phyloP scores from a whole-genome alignment of 1,284 basidiomycete species.

The Moesziomyces parantarcticus region DNA sequence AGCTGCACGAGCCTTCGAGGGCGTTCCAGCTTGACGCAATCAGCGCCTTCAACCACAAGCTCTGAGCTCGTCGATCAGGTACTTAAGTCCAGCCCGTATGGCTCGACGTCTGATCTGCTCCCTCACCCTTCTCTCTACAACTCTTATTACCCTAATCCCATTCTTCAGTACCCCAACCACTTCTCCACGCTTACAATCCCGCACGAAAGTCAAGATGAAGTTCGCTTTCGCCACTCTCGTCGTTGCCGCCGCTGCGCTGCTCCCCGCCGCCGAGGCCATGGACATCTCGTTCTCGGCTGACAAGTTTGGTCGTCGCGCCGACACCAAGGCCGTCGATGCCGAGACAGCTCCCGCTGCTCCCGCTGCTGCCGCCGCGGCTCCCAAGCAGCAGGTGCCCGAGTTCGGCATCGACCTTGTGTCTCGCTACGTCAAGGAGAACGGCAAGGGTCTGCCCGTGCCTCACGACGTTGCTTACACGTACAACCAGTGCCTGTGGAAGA shows the following conservation, averaged over 20 bases:
- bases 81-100: background rate
- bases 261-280: conserved; percentile 26
- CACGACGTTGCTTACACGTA: conserved; percentile 16
- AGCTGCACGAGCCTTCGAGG: too few relatives aligned
- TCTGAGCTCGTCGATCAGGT: background rate
- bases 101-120: background rate
- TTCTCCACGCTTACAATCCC: background rate
- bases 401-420: conserved; percentile 17
- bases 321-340: too few relatives aligned
- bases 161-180: background rate
- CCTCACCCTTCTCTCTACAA: background rate
- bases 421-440: conserved; percentile 10
- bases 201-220: conserved; percentile 27
- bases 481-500: conserved; percentile 32
- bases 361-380: background rate
- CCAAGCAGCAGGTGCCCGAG: conserved; percentile 10
- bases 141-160: background rate
- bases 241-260: conserved; percentile 27
- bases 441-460: conserved; percentile 12
- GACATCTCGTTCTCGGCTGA: conserved; percentile 18
- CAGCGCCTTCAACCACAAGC: background rate
- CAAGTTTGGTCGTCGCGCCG: conserved; percentile 26
- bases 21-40: too few relatives aligned
- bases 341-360: too few relatives aligned
- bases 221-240: conserved; percentile 28